Evolutionary conservation across 1,284 basidiomycete genomes (phyloP).

Genomic region (Sanghuangporus baumii): DNA sequence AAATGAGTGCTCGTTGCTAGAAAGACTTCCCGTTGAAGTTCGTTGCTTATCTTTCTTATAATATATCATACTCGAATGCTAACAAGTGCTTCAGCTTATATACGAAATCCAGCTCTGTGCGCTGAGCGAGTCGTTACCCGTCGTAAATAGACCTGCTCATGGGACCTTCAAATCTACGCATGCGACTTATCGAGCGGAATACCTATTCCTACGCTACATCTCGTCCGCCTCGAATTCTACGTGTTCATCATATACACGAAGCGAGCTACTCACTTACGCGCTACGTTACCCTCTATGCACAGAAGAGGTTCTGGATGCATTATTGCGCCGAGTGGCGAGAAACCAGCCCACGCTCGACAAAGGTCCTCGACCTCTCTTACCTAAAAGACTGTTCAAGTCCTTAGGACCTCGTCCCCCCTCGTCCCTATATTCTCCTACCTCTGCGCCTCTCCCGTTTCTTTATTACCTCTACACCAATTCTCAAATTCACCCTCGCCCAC

Average conservation of each 20-base stretch:
- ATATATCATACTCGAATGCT: background rate
- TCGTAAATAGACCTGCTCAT: conserved; percentile 45
- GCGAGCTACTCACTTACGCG: conserved; percentile 39
- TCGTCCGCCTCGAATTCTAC: conserved; percentile 10
- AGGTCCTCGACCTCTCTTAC: conserved; percentile 38
- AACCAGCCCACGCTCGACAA: too few relatives aligned
- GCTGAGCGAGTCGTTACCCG: conserved; percentile 53
- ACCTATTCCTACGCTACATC: conserved; percentile 41
- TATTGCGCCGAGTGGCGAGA: conserved; percentile 31
- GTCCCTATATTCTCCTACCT: conserved; percentile 34
- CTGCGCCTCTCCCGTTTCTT: conserved; percentile 59
- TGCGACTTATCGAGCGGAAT: conserved; percentile 50
- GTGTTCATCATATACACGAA: conserved; percentile 5
- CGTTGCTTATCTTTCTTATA: background rate
- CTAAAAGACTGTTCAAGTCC: conserved; percentile 54
- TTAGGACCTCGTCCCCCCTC: conserved; percentile 30
- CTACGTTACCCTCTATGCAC: conserved; percentile 66
- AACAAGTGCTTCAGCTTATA: conserved; percentile 46
- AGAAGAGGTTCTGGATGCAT: conserved; percentile 44
- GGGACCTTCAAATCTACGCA: conserved; percentile 48
- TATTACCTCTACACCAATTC: conserved; percentile 39
- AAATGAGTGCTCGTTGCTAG: background rate
- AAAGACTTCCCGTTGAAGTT: conserved; percentile 13
- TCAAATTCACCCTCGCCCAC: conserved; percentile 29
- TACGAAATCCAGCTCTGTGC: conserved; percentile 69